Evolutionary conservation across 495 filamentous ascomycete species (phyloP), one percentile per base, ranked within the genome.

Genomic region (Xeromyces bisporus): DNA sequence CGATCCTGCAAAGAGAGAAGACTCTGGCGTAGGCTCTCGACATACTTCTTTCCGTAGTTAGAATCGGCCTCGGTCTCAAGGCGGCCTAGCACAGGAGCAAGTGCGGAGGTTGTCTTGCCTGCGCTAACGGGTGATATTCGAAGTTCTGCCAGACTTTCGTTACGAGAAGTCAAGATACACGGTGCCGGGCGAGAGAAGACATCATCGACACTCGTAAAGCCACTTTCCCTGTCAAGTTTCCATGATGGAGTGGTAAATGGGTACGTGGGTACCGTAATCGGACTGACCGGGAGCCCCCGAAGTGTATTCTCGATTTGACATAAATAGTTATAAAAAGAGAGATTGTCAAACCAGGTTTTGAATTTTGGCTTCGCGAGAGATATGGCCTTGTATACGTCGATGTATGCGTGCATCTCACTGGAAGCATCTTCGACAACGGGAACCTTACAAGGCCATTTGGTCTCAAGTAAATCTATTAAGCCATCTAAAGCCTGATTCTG

Each of bases 11-110:
- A 36, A 15, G 17, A 33, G 15, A 17, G n/a, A 15, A 36, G 15
- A 29, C 46, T 48, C 6, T 12, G 26, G 23, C 33, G n/a, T 18
- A 55, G 37, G 20, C 46, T 33, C 18, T 26, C n/a, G 13, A 49
- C 24, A 16, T 50, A 54, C 12, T 26, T 13, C 21, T 28, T 29
- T 24, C 55, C 44, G 20, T 53, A 52, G 7, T 25, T 18, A 2
- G 34, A 35, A 23, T 12, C 35, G 5, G 44, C 27, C 17, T 39
- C 31, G 0, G 4, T 12, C 7, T 28, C 26, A 28, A 28, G 6
- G 6, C 12, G 11, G 26, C 12, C 12, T 5, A 28, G 5, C 12
- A 28, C 8, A 6, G 7, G 6, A 28, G 26, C 7, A 12, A 28
- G 26, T 8, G 7, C 7, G 6, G 12, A 28, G 6, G 6, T 14